Percentiles rank a stretch among this genome's conserved stretches.
Evolutionary conservation across 306 rosid species (phyloP).

Genomic region (Trifolium repens): DNA sequence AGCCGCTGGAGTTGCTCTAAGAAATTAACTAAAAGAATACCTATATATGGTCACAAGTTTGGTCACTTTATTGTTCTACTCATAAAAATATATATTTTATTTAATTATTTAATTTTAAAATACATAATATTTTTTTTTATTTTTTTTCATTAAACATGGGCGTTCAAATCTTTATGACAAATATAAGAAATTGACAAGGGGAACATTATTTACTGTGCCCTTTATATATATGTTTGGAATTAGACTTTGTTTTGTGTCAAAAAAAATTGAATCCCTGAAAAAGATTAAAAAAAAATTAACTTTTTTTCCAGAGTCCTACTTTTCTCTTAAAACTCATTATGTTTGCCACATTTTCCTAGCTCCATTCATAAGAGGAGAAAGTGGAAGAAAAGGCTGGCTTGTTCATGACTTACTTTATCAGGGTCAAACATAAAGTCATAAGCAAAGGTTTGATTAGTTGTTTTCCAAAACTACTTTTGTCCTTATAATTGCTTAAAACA

Average conservation of each 20-base stretch:
- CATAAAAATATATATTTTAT: no score
- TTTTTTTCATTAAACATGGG: no score
- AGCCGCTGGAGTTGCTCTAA: no score
- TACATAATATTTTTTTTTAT: no score
- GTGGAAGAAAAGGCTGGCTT: constrained; percentile 68
- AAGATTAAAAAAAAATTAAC: constrained; percentile 13
- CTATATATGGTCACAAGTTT: no score
- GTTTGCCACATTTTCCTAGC: constrained; percentile 44
- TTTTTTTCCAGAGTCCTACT: constrained; percentile 37
- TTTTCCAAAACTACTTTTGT: constrained; percentile 43
- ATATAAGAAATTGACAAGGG: constrained; percentile 23
- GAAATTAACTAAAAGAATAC: no score
- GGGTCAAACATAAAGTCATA: constrained; percentile 72
- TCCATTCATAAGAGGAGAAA: constrained; percentile 53
- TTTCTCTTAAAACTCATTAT: constrained; percentile 46
- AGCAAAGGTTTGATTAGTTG: constrained; percentile 43
- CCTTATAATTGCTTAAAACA: constrained; percentile 16
- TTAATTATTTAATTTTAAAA: no score
- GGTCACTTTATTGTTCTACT: no score
- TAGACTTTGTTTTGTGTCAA: constrained; percentile 55
- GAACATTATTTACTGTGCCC: constrained; percentile 52
- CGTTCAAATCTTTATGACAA: no score
- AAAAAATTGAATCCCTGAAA: constrained; percentile 64
- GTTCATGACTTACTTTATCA: constrained; percentile 55
- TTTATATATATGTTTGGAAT: constrained; percentile 47